Evolutionary conservation across 768 basidiomycete species (phyloP), one percentile per base, ranked within the genome.

Genomic region (Russula sp.): DNA sequence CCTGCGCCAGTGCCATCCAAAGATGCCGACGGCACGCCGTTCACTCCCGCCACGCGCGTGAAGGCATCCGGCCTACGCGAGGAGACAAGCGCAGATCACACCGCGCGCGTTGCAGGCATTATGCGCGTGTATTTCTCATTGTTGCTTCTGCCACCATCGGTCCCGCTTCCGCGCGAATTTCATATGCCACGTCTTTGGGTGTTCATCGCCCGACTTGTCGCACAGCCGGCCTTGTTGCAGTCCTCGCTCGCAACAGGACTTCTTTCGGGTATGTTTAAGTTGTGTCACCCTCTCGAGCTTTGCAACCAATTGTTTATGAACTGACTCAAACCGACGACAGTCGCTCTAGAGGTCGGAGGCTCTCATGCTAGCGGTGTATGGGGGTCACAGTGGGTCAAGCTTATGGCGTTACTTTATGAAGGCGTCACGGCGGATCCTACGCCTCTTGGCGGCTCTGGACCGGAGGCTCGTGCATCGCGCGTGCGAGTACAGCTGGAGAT

Each of bases 101-200:
- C 80, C 10, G 77, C 75, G 39, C 83, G 95, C 25, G 76, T 94
- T 50, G 75, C 83, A 35, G 93, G 93, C 9, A 80, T 92, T 36
- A 82, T 94, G 81, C 82, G 94, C 35, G 84, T 98, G 25, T 98
- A 96, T 75, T 91, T 92, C 70, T 78, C 84, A 20, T 81, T 95
- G 50, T 70, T 93, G 64, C 58, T 65, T 16, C 67, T 73, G 4
- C 74, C 74, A 6, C 73, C 75, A 1, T 56, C 72, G 45, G 69
- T 73, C 52, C 81, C 80, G 14, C 65, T 87, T 60, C 73, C 83
- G 57, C 69, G 69, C 29, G 75, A 81, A 73, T 89, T 86, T 70
- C 83, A 83, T 68, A 69, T 82, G 35, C 80, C 86, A 2, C 76
- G 85, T 56, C 82, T 78, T 64, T 93, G 90, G 90, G 75, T 76